Conservation (phyloP, 2,329 filamentous ascomycete genomes). For the Plectosphaerella sp. region DNA sequence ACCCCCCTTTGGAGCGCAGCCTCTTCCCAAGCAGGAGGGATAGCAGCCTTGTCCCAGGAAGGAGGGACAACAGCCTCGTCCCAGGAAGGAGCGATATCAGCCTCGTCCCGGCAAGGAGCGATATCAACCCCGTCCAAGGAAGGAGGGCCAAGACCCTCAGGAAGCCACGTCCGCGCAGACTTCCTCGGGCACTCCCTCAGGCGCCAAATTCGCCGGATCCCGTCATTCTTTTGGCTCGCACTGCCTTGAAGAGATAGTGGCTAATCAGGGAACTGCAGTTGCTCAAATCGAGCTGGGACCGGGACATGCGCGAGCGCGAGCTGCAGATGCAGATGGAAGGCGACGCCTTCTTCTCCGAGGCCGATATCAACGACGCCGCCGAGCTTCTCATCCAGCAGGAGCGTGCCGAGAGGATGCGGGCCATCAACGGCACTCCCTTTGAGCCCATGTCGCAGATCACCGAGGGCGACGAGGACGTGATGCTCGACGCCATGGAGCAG, state of each 20-base stretch:
- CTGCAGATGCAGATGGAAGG: conserved; percentile 33
- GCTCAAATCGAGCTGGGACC: conserved; percentile 29
- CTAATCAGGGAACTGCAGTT: conserved; percentile 15
- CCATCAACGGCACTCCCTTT: conserved; percentile 4
- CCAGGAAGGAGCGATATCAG: too few relatives aligned
- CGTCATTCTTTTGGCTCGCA: background rate
- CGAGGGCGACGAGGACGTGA: conserved; percentile 36
- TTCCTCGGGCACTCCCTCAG: too few relatives aligned
- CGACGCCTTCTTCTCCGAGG: conserved; percentile 38
- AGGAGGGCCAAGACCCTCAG: too few relatives aligned
- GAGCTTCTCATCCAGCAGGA: conserved; percentile 18
- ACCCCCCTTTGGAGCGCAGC: too few relatives aligned
- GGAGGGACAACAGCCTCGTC: too few relatives aligned
- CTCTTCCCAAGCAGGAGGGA: too few relatives aligned
- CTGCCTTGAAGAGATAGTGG: background rate
- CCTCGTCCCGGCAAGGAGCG: too few relatives aligned
- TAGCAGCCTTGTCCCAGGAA: too few relatives aligned
- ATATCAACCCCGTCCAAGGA: too few relatives aligned
- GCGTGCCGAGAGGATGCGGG: conserved; percentile 12
- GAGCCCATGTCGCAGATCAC: background rate
- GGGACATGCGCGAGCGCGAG: conserved; percentile 20
- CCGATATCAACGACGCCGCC: conserved; percentile 48
- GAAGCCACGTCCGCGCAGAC: too few relatives aligned
- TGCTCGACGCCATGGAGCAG: conserved; percentile 46
- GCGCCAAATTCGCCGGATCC: too few relatives aligned